Evolutionary conservation across 345 rosid species (phyloP).

Genomic region (Chamaenerion angustifolium): DNA sequence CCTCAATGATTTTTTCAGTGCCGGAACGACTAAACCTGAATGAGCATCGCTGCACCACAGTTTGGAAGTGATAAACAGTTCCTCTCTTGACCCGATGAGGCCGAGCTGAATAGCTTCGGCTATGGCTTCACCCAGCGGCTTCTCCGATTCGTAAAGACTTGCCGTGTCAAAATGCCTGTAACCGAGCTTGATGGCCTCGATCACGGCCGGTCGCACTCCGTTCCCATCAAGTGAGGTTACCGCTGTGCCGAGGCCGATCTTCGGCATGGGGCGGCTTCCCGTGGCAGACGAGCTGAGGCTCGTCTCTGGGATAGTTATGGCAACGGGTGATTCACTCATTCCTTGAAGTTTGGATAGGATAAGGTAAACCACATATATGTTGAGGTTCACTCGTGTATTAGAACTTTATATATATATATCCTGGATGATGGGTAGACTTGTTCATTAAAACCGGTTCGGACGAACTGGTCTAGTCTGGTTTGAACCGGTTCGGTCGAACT

Average conservation of each 20-base stretch:
- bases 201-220: slow-evolving; percentile 14
- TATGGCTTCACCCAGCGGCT: slow-evolving; percentile 31
- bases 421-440: too few species aligned
- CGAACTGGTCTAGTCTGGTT: too few species aligned
- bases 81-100: slow-evolving; percentile 29
- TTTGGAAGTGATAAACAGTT: slow-evolving; percentile 47
- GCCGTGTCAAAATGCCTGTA: slow-evolving; percentile 41
- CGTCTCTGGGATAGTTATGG: too few species aligned
- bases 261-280: slow-evolving; percentile 15
- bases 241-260: slow-evolving; percentile 26
- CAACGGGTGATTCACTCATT: too few species aligned
- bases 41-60: slow-evolving; percentile 52
- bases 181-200: slow-evolving; percentile 27
- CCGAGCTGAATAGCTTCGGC: slow-evolving; percentile 28
- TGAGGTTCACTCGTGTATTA: too few species aligned
- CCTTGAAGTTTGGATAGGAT: too few species aligned
- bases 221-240: slow-evolving; percentile 9
- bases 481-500: too few species aligned
- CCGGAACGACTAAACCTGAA: slow-evolving; percentile 30
- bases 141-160: slow-evolving; percentile 20
- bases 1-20: slow-evolving; percentile 29
- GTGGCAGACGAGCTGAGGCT: slow-evolving; percentile 1
- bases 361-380: too few species aligned
- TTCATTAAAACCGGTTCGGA: too few species aligned
- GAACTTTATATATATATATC: too few species aligned